These are phyloP conservation scores for Proliferodiscus dingleyae DNA, from an alignment of 2,329 filamentous ascomycete genomes.

Conservation along the genomic window DNA sequence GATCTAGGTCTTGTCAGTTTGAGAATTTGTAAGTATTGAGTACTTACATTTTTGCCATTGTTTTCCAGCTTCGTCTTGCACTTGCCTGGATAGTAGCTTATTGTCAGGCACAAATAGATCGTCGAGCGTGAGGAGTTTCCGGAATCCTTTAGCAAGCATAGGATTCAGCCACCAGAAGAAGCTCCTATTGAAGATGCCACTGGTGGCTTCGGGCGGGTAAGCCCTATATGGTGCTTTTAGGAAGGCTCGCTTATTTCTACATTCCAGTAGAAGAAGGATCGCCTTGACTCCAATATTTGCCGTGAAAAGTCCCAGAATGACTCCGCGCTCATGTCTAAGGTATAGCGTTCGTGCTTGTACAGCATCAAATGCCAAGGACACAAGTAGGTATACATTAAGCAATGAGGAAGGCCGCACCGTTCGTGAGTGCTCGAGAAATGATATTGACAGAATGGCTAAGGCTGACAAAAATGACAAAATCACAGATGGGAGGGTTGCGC, in stretches of 20 bases:
- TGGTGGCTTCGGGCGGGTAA: conserved; percentile 28
- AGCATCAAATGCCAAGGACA: conserved; percentile 15
- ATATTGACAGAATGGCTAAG: conserved; percentile 9
- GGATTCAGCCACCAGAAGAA: conserved; percentile 36
- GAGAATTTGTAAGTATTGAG: no score
- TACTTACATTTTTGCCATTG: conserved; percentile 16
- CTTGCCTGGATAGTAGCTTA: conserved; percentile 9
- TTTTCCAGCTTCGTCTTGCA: conserved; percentile 8
- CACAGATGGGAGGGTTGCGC: conserved; percentile 22
- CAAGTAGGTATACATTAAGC: conserved; percentile 15
- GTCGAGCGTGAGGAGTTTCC: conserved; percentile 28
- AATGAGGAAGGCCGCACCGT: conserved; percentile 13
- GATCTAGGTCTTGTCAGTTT: conserved; percentile 9
- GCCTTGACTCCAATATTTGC: conserved; percentile 18
- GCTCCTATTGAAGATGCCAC: conserved; percentile 31
- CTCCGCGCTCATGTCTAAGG: conserved; percentile 20
- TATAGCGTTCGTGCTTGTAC: conserved; percentile 18
- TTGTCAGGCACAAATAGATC: conserved; percentile 25
- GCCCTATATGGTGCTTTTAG: conserved; percentile 15
- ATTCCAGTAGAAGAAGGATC: conserved; percentile 20
- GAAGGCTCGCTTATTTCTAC: conserved; percentile 15
- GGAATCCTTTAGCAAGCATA: conserved; percentile 31
- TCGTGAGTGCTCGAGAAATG: conserved; percentile 13
- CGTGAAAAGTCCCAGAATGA: conserved; percentile 16
- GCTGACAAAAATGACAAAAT: conserved; percentile 11